Conservation (phyloP, 192 early-diverging fungal genomes). For the Lobulomyces angularis region DNA sequence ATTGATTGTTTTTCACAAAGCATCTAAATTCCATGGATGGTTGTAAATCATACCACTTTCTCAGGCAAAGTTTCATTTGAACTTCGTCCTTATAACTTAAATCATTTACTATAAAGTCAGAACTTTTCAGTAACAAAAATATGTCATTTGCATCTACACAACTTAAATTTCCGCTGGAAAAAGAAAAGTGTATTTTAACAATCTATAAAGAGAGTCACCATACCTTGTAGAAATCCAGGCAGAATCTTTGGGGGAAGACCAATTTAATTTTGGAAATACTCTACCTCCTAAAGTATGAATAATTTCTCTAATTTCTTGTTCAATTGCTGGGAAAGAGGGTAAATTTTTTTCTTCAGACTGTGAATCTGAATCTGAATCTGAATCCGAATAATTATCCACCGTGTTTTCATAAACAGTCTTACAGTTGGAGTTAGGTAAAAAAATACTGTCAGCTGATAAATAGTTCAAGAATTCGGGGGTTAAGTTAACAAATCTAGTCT, state of each 20-base stretch:
- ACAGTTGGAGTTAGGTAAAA: conserved; percentile 59
- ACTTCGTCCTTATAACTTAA: conserved; percentile 56
- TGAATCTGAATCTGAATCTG: conserved; percentile 4
- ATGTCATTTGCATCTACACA: conserved; percentile 77
- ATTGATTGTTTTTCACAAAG: conserved; percentile 61
- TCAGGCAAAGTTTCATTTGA: conserved; percentile 24
- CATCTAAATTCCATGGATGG: conserved; percentile 94
- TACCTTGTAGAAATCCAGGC: conserved; percentile 78
- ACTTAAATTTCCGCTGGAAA: too few relatives aligned
- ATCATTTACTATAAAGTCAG: conserved; percentile 83
- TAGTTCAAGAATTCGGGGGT: conserved; percentile 72
- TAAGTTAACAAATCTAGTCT: too few relatives aligned
- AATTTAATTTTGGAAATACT: conserved; percentile 90
- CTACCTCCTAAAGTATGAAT: conserved; percentile 64
- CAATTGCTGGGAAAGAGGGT: conserved; percentile 55
- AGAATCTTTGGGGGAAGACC: conserved; percentile 91
- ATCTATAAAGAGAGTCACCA: too few relatives aligned
- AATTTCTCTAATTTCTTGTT: conserved; percentile 40
- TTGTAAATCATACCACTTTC: conserved; percentile 79
- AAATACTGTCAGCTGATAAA: conserved; percentile 71
- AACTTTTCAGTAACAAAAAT: conserved; percentile 78
- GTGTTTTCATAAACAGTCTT: conserved; percentile 17
- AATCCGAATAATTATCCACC: background rate
- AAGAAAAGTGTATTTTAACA: too few relatives aligned
- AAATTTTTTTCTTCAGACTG: conserved; percentile 14